Base-by-base conservation (phyloP, 2,329 filamentous ascomycete species). In the Calonectria montana region DNA sequence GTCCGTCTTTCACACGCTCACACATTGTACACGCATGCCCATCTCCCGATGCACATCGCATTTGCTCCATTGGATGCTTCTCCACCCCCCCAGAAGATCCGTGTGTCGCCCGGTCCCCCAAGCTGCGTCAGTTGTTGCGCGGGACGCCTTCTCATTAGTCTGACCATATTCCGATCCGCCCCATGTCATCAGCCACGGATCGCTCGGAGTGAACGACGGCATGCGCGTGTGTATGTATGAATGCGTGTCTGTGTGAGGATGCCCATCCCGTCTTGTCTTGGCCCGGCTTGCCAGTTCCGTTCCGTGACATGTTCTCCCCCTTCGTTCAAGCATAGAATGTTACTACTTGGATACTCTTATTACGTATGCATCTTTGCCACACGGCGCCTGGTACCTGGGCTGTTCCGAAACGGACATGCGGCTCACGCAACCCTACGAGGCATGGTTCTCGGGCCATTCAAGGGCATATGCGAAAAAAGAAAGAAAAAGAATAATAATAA, bases 131-230 rank as follows among this genome's bases (percentile, higher is more conserved):
- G 37, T 41, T 18, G 39, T 4, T 62, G 37, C 37, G 37, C 39
- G 37, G 57, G 37, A 31, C 57, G 57, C 37, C 29, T 18, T 25
- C 57, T 43, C 45, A 48, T 43, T 69, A 55, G 31, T 53, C 64
- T 68, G 67, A 70, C 64, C 70, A 45, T 61, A 65, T 59, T 47
- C 67, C 65, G 39, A 73, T 66, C 69, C 45, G 50, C 39, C 55
- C 53, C 62, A 23, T 41, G 29, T 39, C 41, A 27, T 48, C 59
- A 31, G 59, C 68, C 72, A 76, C 76, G 75, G 74, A 69, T 76
- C 70, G 65, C 68, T 78, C 76, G 76, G 76, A 69, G 75, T 71
- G 70, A 31, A 69, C 74, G 66, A 77, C 35, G 70, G 72, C 71
- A 78, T 75, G 76, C 66, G 37, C 27, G 63, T 62, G 55, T 61